Evolutionary conservation across 73 alveolate genomes (phyloP).

Genomic region (Paramecium primaurelia): DNA sequence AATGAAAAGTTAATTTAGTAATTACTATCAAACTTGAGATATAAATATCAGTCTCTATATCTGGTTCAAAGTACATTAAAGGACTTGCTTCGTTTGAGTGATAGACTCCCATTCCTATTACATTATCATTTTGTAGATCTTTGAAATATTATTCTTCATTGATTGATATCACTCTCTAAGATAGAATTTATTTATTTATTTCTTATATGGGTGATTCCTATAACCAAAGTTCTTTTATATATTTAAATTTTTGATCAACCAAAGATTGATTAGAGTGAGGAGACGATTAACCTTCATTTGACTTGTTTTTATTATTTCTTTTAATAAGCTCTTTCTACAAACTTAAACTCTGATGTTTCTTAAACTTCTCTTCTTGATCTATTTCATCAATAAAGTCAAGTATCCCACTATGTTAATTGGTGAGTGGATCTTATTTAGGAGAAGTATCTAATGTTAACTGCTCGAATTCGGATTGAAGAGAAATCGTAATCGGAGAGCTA

Average conservation of each 20-base stretch:
- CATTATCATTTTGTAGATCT: neutral
- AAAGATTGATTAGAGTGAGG: conserved; percentile 6
- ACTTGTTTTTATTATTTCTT: neutral
- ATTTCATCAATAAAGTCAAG: conserved; percentile 5
- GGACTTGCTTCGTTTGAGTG: conserved; percentile 29
- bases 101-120: neutral
- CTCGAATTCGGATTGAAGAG: conserved; percentile 12
- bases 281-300: conserved; percentile 10
- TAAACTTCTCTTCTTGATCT: neutral
- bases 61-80: conserved; percentile 14
- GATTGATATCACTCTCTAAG: neutral
- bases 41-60: conserved; percentile 28
- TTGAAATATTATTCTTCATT: neutral
- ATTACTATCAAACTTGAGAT: conserved; percentile 9
- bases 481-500: neutral
- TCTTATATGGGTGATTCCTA: conserved; percentile 7
- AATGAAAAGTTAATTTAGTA: neutral
- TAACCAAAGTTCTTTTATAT: conserved; percentile 22
- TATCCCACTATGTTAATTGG: neutral
- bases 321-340: neutral
- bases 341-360: conserved; percentile 1
- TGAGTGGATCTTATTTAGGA: neutral
- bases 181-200: neutral
- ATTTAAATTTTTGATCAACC: conserved; percentile 11
- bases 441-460: conserved; percentile 35